Evolutionary conservation across 192 early-diverging fungal species (phyloP).

Genomic region (Mortierella claussenii): DNA sequence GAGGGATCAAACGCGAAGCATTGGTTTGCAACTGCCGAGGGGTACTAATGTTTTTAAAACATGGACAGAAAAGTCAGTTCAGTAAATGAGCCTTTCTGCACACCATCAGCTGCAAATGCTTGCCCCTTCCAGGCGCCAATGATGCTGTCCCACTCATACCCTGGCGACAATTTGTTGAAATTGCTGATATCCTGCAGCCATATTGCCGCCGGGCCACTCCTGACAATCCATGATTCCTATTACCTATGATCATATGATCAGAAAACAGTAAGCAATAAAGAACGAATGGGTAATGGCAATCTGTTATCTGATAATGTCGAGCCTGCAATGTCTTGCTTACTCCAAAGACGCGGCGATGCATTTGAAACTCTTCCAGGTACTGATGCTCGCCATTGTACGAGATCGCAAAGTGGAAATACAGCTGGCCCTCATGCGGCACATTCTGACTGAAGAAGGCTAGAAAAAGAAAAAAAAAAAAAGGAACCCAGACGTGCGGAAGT

Average conservation of each 20-base stretch:
- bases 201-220: constrained; percentile 66
- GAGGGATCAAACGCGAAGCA: constrained; percentile 88
- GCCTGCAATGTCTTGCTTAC: constrained; percentile 43
- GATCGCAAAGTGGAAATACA: constrained; percentile 79
- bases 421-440: constrained; percentile 70
- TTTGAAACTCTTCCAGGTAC: constrained; percentile 81
- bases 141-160: too few species aligned
- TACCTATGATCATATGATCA: constrained; percentile 56
- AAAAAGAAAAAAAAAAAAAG: not conserved
- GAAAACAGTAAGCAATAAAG: not conserved
- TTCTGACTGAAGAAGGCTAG: constrained; percentile 68
- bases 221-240: constrained; percentile 87
- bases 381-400: constrained; percentile 73
- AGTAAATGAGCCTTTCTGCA: not conserved
- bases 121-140: too few species aligned
- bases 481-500: too few species aligned
- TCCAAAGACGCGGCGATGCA: constrained; percentile 78
- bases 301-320: not conserved
- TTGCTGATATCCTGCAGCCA: constrained; percentile 67
- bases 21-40: constrained; percentile 71
- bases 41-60: constrained; percentile 62
- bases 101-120: not conserved
- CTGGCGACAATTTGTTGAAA: constrained; percentile 69
- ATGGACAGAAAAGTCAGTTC: not conserved
- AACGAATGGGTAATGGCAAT: too few species aligned